Percentiles rank a stretch among this genome's conserved stretches.
Evolutionary conservation across 2,329 filamentous ascomycete genomes (phyloP).

Genomic region (Periconia sp.): DNA sequence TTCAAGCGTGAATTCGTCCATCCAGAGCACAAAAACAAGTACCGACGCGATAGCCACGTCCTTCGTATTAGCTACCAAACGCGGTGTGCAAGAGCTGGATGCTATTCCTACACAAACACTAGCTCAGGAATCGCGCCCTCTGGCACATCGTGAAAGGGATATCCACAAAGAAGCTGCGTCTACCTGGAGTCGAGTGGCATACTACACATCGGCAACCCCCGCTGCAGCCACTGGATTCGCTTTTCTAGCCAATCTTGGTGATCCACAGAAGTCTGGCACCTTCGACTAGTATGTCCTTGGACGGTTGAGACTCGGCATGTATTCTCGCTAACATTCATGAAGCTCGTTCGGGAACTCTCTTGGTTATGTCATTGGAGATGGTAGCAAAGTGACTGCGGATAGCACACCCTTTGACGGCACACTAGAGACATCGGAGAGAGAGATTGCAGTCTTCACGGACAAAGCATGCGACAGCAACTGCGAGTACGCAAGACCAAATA

Average conservation of each 20-base stretch:
- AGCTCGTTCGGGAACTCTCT: conserved; percentile 64
- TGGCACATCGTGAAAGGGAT: neutral
- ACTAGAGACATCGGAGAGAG: conserved; percentile 40
- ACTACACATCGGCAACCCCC: conserved; percentile 52
- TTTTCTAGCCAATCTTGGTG: conserved; percentile 66
- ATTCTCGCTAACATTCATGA: conserved; percentile 10
- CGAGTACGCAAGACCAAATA: conserved; percentile 56
- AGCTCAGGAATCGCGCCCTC: too few relatives aligned
- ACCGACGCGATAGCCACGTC: too few relatives aligned
- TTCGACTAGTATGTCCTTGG: conserved; percentile 53
- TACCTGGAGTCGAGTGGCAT: conserved; percentile 54
- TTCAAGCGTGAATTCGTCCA: neutral
- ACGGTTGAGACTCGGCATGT: neutral
- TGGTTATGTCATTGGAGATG: conserved; percentile 59
- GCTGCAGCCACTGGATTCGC: conserved; percentile 58
- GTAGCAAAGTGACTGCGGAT: conserved; percentile 52
- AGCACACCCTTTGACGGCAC: conserved; percentile 58
- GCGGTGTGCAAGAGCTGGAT: neutral
- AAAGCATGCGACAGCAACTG: conserved; percentile 55
- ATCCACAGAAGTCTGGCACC: conserved; percentile 59
- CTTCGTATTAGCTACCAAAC: neutral
- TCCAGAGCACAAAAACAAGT: too few relatives aligned
- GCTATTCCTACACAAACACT: neutral
- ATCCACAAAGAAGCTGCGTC: conserved; percentile 22
- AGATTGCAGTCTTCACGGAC: conserved; percentile 45